Percentiles rank a stretch among this genome's conserved stretches.
phyloP scores from a whole-genome alignment of 257 asterid species.

The Solanum clarkiae region DNA sequence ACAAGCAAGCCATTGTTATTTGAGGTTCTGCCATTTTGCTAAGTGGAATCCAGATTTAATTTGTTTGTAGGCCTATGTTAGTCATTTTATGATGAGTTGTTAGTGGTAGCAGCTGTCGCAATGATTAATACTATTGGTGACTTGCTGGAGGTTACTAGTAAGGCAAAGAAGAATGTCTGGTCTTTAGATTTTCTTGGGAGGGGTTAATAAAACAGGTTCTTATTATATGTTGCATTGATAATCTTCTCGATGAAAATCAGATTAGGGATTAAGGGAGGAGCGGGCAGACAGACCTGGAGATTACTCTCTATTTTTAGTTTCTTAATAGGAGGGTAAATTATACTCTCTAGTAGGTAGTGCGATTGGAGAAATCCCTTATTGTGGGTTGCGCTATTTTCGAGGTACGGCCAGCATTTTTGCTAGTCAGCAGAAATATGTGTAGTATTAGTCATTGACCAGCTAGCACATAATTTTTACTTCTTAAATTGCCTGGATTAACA shows the following conservation, averaged over 20 bases:
- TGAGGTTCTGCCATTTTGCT: neutral
- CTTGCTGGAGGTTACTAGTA: neutral
- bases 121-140: neutral
- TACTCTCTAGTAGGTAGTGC: neutral
- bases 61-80: neutral
- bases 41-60: neutral
- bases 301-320: neutral
- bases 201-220: neutral
- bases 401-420: neutral
- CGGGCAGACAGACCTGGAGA: neutral
- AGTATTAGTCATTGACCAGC: neutral
- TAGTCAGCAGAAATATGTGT: neutral
- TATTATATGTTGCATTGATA: neutral
- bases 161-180: neutral
- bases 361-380: neutral
- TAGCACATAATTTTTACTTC: neutral
- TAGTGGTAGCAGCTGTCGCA: neutral
- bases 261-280: neutral
- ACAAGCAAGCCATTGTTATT: neutral
- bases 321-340: neutral
- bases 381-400: neutral
- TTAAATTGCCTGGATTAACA: neutral
- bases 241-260: neutral
- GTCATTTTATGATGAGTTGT: neutral
- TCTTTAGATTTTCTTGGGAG: neutral